Base-by-base conservation (phyloP, 2,329 filamentous ascomycete genomes). In the Hypoxylon sp. region DNA sequence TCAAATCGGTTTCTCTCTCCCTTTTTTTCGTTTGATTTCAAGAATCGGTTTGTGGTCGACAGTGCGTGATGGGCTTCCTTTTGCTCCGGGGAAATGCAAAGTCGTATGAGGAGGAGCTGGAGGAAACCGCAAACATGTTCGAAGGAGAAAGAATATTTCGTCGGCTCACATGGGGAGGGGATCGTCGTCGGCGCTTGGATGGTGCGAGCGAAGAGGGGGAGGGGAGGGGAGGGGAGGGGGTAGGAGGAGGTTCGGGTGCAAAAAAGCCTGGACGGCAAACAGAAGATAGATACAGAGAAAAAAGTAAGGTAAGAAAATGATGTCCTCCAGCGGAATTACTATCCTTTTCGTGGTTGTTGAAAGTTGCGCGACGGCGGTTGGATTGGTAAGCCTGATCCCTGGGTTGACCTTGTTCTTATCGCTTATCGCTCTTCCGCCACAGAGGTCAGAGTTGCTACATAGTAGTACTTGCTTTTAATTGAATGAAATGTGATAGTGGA, bases 101-200 rank as follows among this genome's bases (percentile, higher is more conserved):
- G 50, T 69, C 59, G 59, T 65, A 57, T 64, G 44, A 45, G 55
- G 58, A 67, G 63, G 58, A 67, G 63, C 63, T 51, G 55, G 60
- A 51, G 56, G 62, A 59, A 66, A 61, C 63, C 63, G 61, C 63
- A 63, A 67, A 69, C 67, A 69, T 69, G 50, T 67, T 69, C 66
- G 64, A 59, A 57, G 47, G 51, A 46, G 42, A 40, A 43, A 49
- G 35, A 38, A 40, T 43, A 54, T 47, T n/a, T 51, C 46, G 58
- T 56, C 49, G 59, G 57, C 51, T 67, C 64, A 62, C 65, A 67
- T 65, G 60, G 62, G 59, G 61, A 57, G 47, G n/a, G n/a, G n/a
- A n/a, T n/a, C n/a, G n/a, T n/a, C n/a, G n/a, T n/a, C n/a, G n/a
- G n/a, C n/a, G n/a, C n/a, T n/a, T n/a, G n/a, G n/a, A n/a, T n/a